phyloP scores from a whole-genome alignment of 2,329 filamentous ascomycete species.

The Nigrograna mackinnonii region DNA sequence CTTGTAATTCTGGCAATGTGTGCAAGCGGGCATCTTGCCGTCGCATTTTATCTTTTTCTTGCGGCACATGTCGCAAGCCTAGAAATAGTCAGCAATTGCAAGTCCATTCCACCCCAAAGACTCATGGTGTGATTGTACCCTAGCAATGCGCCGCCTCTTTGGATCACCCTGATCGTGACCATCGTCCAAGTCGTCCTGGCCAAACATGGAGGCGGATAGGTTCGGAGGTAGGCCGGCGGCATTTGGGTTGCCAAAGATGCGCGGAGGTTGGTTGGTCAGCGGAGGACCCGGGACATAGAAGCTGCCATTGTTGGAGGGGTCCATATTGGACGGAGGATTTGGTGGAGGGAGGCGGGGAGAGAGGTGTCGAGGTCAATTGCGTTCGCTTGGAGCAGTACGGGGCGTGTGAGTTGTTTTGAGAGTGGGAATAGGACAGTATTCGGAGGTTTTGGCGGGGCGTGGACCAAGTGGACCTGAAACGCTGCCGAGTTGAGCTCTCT shows the following conservation, averaged over 20 bases:
- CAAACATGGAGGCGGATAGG: conserved; percentile 35
- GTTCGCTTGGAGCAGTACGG: conserved; percentile 6
- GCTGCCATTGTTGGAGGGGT: conserved; percentile 30
- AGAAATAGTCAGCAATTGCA: conserved; percentile 26
- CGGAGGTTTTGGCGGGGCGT: conserved; percentile 19
- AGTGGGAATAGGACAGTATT: conserved; percentile 13
- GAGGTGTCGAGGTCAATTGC: conserved; percentile 17
- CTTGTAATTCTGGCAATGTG: conserved; percentile 97
- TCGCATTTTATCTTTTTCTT: conserved; percentile 98
- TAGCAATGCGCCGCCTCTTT: conserved; percentile 85
- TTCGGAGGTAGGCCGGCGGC: conserved; percentile 37
- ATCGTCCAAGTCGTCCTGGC: conserved; percentile 56
- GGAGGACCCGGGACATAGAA: conserved; percentile 36
- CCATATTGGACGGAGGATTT: conserved; percentile 26
- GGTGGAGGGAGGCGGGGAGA: too few relatives aligned
- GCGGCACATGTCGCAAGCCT: conserved; percentile 95
- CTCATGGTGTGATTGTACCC: conserved; percentile 57
- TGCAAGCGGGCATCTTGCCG: conserved; percentile 91
- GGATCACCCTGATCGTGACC: conserved; percentile 69
- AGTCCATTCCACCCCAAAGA: conserved; percentile 2
- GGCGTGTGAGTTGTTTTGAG: conserved; percentile 23
- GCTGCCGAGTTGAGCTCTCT: conserved; percentile 18
- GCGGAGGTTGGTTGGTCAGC: conserved; percentile 43
- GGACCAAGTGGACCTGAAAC: conserved; percentile 33
- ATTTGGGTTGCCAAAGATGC: conserved; percentile 42